Conservation (phyloP, 2,329 filamentous ascomycete species). For the Fusarium sp. region DNA sequence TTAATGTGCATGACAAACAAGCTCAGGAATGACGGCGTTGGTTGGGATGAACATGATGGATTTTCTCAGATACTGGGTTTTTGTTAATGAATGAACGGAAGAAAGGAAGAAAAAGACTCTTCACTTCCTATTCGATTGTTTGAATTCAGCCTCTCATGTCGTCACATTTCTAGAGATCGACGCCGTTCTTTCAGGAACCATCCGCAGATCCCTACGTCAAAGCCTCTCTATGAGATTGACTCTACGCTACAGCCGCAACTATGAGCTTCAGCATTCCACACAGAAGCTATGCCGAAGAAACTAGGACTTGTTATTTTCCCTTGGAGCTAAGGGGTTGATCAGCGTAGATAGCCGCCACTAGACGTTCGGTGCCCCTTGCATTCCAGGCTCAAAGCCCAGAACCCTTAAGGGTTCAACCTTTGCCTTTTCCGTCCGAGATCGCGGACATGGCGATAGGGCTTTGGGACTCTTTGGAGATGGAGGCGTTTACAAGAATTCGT, state of each 20-base stretch:
- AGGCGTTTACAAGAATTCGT: background rate
- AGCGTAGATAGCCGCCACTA: conserved; percentile 12
- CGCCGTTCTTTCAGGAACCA: conserved; percentile 7
- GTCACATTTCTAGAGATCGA: conserved; percentile 16
- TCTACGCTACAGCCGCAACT: background rate
- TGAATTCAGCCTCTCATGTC: conserved; percentile 17
- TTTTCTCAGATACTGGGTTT: conserved; percentile 24
- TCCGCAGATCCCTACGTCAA: background rate
- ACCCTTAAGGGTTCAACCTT: conserved; percentile 10
- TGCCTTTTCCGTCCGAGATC: conserved; percentile 19
- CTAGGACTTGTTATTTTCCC: background rate
- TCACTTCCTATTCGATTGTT: background rate
- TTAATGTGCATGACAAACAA: conserved; percentile 26
- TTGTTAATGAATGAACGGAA: conserved; percentile 15
- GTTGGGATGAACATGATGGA: conserved; percentile 19
- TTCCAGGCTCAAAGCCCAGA: conserved; percentile 20
- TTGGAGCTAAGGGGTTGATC: background rate
- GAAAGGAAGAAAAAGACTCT: conserved; percentile 7
- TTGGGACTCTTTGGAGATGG: conserved; percentile 7
- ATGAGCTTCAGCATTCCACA: conserved; percentile 14
- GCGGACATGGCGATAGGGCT: conserved; percentile 4
- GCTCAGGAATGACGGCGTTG: conserved; percentile 36
- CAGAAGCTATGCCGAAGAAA: background rate
- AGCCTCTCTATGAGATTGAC: background rate
- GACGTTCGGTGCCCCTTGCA: conserved; percentile 12